Evolutionary conservation across 371 early-diverging fungal species (phyloP), one percentile per base, ranked within the genome.

Genomic region (Hamiltosporidium magnivora): DNA sequence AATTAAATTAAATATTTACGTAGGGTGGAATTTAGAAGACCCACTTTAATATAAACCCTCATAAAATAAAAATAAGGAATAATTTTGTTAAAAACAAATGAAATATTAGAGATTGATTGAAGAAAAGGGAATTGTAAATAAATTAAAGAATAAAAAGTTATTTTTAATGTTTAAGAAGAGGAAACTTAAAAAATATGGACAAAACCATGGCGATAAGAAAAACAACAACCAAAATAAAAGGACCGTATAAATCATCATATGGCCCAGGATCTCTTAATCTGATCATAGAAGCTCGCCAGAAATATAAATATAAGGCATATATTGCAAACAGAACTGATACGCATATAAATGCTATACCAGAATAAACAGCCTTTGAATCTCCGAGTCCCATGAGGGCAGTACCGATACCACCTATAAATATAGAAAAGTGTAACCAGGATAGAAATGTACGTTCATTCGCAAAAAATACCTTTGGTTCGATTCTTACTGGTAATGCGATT

Each of bases 391-490:
- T 76, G 76, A 68, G 69, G 8, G 79, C 80, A 12, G 75, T 78
- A 36, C 77, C 76, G 37, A 78, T 72, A 3, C 79, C 77, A 38
- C 85, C 84, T 60, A 86, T 70, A 82, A 86, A 86, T n/a, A 78
- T 83, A 1, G 78, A 69, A 71, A 82, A 82, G 58, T 88, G 88
- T 52, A 90, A 84, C 93, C 93, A 91, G 41, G 92, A 87, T 59
- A 97, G 84, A 77, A 96, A 97, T 0, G 98, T 97, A 62, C 98
- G 86, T 81, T 97, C 98, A 75, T 97, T 97, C 64, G 98, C 98
- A 84, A 97, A 96, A 81, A 88, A 96, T 11, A 94, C 94, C 82
- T 97, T 97, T 58, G 98, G 98, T 72, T 97, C 98, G 1, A 96
- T 88, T 14, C 94, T 86, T 46, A 81, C 79, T 44, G 81, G 81